A percentile compares a stretch with the other conserved stretches of the same genome.
phyloP scores from a whole-genome alignment of 768 basidiomycete species.

The Pleurotus salmoneostramineus region DNA sequence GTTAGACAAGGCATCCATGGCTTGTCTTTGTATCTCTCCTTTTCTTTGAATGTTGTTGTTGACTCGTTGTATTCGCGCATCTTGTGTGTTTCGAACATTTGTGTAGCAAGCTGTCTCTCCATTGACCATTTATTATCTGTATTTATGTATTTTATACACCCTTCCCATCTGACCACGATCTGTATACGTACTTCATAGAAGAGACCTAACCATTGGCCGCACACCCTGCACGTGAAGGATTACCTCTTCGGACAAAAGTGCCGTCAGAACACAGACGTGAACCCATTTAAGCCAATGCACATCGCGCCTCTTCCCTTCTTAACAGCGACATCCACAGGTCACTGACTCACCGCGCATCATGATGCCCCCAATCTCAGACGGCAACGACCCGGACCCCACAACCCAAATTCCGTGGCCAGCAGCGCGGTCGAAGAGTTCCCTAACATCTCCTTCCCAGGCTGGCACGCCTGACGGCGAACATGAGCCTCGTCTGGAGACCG shows the following conservation, averaged over 20 bases:
- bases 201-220: not conserved
- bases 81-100: not conserved
- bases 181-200: not conserved
- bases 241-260: not conserved
- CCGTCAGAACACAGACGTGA: not conserved
- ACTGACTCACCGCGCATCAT: conserved; percentile 30
- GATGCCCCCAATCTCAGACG: conserved; percentile 59
- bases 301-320: conserved; percentile 15
- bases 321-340: conserved; percentile 6
- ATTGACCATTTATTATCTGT: not conserved
- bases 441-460: conserved; percentile 10
- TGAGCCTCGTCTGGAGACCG: not conserved
- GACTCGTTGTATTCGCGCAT: conserved; percentile 9
- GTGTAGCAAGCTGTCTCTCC: not conserved
- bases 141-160: conserved; percentile 9
- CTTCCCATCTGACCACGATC: not conserved
- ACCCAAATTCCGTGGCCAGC: conserved; percentile 79
- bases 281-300: conserved; percentile 13
- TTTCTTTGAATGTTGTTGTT: not conserved
- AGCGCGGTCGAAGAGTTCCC: conserved; percentile 12
- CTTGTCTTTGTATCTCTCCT: conserved; percentile 3
- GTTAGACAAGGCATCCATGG: conserved; percentile 17
- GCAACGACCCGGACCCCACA: conserved; percentile 65
- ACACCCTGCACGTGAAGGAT: not conserved
- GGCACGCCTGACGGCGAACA: conserved; percentile 7